Evolutionary conservation across 2,329 filamentous ascomycete species (phyloP), one percentile per base, ranked within the genome.

Genomic region (Cercospora brassicicola): DNA sequence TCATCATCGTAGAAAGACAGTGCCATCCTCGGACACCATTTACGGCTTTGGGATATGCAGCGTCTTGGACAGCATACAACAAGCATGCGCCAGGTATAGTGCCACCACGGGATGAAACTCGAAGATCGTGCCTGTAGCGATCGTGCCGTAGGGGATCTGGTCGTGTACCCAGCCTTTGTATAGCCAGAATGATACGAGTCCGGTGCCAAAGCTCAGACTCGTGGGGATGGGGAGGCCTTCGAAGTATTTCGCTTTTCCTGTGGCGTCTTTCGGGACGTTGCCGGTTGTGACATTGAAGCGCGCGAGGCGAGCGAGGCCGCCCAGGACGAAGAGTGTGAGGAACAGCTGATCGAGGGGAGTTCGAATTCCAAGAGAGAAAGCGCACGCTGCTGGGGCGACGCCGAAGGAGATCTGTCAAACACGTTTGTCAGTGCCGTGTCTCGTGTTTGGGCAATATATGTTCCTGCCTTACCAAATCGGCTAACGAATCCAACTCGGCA

Each of bases 141-240:
- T 85, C 23, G 90, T 81, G 48, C 95, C 94, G 33, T 91, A 80
- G 8, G 95, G 95, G n/a, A 99, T 81, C 67, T 89, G 83, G 26
- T 91, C 89, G 69, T 92, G 85, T 56, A 94, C 86, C 91, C 91
- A 94, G 70, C 91, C 90, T 73, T 92, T 85, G 66, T 86, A 89
- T 31, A 96, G 87, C 91, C 93, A 98, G 82, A 90, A 97, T 31
- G 90, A 92, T 92, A 98, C 97, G 67, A 96, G 76, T 13, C 85
- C 88, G 70, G 92, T 93, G 23, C 62, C 51, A 73, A 96, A 89
- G 1, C 86, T 89, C 26, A 98, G 84, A 26, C 91, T 94, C 2
- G 93, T 98, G 1, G 95, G 95, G 76, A 98, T 97, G 0, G 95
- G 95, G 0, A 94, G 96, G 74, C 95, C 95, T 82, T 99, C 95